Conservation (phyloP, 805 yeast species). For the Middelhovenomyces tepae region DNA sequence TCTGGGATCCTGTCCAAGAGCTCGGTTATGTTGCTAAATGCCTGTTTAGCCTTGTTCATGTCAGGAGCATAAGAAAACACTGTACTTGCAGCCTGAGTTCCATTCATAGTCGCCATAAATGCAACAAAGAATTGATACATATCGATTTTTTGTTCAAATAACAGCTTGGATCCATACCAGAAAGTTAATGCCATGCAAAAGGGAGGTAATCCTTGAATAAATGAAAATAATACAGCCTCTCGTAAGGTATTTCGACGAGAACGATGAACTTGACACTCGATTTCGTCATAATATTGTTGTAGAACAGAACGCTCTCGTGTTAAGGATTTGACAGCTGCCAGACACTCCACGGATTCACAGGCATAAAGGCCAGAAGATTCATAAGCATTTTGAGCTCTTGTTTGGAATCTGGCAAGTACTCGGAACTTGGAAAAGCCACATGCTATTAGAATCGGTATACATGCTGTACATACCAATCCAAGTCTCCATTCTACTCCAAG, state of each 20-base stretch:
- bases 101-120: constrained; percentile 26
- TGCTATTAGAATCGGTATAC: constrained; percentile 27
- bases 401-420: constrained; percentile 23
- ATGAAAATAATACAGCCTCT: constrained; percentile 27
- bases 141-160: constrained; percentile 22
- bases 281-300: constrained; percentile 17
- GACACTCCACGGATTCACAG: constrained; percentile 27
- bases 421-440: constrained; percentile 28
- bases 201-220: constrained; percentile 28
- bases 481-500: constrained; percentile 29
- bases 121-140: constrained; percentile 27
- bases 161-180: constrained; percentile 30
- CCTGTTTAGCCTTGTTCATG: constrained; percentile 29
- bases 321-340: constrained; percentile 30
- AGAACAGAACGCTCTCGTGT: constrained; percentile 29
- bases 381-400: constrained; percentile 26
- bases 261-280: constrained; percentile 18
- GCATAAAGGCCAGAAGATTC: constrained; percentile 30
- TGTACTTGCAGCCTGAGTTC: constrained; percentile 32
- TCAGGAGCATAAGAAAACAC: constrained; percentile 31
- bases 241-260: constrained; percentile 17
- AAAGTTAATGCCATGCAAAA: constrained; percentile 29
- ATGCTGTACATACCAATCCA: constrained; percentile 29
- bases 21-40: constrained; percentile 23
- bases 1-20: constrained; percentile 23